These are phyloP conservation scores for Pelargonium nanum DNA, from an alignment of 345 rosid species.

Conservation along the genomic window DNA sequence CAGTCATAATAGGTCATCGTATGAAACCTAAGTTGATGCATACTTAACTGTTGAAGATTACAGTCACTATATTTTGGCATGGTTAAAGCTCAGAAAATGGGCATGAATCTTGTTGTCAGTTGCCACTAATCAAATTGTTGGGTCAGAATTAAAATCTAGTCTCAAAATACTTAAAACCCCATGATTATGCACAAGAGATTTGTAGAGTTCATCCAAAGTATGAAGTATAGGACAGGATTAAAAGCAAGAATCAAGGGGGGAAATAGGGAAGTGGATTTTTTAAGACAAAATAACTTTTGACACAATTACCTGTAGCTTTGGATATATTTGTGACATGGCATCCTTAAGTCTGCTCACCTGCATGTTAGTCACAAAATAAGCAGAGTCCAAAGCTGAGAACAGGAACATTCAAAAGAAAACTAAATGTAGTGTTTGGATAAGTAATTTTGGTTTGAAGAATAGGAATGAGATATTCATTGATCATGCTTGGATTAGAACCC, in stretches of 20 bases:
- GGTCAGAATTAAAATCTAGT: too few species aligned
- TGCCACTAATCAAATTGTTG: too few species aligned
- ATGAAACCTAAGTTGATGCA: not conserved
- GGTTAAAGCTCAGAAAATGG: not conserved
- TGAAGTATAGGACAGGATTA: not conserved
- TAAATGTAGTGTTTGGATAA: too few species aligned
- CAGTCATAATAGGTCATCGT: not conserved
- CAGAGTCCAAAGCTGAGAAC: not conserved
- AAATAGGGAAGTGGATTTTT: not conserved
- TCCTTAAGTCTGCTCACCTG: slow-evolving; percentile 83
- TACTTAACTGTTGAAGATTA: not conserved
- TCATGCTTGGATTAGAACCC: too few species aligned
- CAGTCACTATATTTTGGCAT: not conserved
- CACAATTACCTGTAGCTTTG: slow-evolving; percentile 62
- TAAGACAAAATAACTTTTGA: not conserved
- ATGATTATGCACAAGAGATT: too few species aligned
- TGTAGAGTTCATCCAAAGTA: not conserved
- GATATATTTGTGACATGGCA: slow-evolving; percentile 75
- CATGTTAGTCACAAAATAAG: slow-evolving; percentile 13
- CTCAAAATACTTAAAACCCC: too few species aligned
- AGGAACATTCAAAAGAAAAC: too few species aligned
- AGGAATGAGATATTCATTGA: too few species aligned
- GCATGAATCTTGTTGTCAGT: not conserved
- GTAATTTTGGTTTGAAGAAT: too few species aligned
- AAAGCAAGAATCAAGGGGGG: too few species aligned